Evolutionary conservation across 176 grass and related monocot genomes (phyloP).

Genomic region (Avena insularis): DNA sequence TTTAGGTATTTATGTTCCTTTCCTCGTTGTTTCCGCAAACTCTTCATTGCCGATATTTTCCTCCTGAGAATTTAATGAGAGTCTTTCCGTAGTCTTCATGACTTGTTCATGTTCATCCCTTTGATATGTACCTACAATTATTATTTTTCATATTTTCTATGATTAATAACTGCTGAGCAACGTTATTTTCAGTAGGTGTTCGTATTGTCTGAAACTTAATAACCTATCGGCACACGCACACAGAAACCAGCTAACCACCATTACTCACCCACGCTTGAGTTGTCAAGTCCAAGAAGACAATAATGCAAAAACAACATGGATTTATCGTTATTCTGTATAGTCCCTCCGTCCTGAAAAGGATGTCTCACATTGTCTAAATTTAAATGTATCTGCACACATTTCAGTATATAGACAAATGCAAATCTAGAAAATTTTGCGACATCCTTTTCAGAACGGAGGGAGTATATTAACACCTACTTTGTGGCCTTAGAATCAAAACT

Average conservation of each 20-base stretch:
- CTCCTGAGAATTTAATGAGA: slow-evolving; percentile 52
- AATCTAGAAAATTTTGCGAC: too few relatives aligned
- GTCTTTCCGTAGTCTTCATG: slow-evolving; percentile 66
- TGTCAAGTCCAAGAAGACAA: slow-evolving; percentile 8
- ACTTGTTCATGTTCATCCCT: slow-evolving; percentile 77
- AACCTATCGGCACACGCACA: background rate
- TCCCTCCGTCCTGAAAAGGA: too few relatives aligned
- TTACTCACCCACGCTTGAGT: background rate
- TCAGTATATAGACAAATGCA: too few relatives aligned
- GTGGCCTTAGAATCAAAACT: too few relatives aligned
- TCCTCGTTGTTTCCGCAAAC: slow-evolving; percentile 82
- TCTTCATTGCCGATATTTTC: slow-evolving; percentile 79
- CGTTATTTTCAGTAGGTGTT: background rate
- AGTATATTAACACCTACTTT: too few relatives aligned
- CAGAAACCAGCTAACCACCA: background rate
- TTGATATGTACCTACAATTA: slow-evolving; percentile 81
- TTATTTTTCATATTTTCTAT: slow-evolving; percentile 19
- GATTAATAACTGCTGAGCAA: slow-evolving; percentile 24
- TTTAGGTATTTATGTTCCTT: slow-evolving; percentile 40
- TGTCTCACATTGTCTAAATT: too few relatives aligned
- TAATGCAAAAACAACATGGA: background rate
- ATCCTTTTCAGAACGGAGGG: too few relatives aligned
- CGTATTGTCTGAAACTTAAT: background rate
- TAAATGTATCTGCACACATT: too few relatives aligned
- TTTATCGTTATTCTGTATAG: background rate